Percentiles rank a stretch among this genome's conserved stretches.
Conservation (phyloP, 306 rosid species). For the Quercus engelmannii region DNA sequence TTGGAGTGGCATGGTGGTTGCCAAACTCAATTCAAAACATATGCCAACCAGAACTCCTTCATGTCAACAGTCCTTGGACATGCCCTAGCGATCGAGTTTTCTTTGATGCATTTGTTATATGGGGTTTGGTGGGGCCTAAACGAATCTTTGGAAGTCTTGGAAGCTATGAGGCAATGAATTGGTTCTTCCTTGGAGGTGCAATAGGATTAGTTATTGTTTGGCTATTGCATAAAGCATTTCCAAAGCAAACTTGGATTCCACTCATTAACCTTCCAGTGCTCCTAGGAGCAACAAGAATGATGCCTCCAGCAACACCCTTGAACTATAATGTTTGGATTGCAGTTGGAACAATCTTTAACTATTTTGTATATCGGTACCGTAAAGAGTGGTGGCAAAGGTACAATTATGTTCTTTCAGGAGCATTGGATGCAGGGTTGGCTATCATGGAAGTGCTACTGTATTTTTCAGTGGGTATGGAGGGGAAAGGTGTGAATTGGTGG, state of each 20-base stretch:
- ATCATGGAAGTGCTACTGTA: conserved; percentile 67
- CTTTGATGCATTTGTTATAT: conserved; percentile 76
- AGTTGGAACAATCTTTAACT: conserved; percentile 67
- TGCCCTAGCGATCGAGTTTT: conserved; percentile 74
- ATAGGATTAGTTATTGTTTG: conserved; percentile 64
- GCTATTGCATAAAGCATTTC: conserved; percentile 60
- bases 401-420: conserved; percentile 73
- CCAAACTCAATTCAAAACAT: conserved; percentile 44
- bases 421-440: conserved; percentile 81
- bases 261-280: conserved; percentile 79
- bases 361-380: conserved; percentile 62
- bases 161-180: conserved; percentile 62
- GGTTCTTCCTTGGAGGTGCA: conserved; percentile 82
- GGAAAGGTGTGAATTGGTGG: conserved; percentile 61
- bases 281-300: conserved; percentile 61
- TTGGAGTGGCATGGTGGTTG: conserved; percentile 75
- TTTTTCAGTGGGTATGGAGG: conserved; percentile 54
- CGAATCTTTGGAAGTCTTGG: conserved; percentile 63
- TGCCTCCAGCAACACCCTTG: conserved; percentile 79
- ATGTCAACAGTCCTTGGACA: conserved; percentile 68
- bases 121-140: conserved; percentile 85
- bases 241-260: conserved; percentile 66
- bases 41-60: conserved; percentile 53
- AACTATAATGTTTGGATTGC: conserved; percentile 74
- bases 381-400: conserved; percentile 90